phyloP scores from a whole-genome alignment of 352 stramenopile species.

The Pythium insidiosum region DNA sequence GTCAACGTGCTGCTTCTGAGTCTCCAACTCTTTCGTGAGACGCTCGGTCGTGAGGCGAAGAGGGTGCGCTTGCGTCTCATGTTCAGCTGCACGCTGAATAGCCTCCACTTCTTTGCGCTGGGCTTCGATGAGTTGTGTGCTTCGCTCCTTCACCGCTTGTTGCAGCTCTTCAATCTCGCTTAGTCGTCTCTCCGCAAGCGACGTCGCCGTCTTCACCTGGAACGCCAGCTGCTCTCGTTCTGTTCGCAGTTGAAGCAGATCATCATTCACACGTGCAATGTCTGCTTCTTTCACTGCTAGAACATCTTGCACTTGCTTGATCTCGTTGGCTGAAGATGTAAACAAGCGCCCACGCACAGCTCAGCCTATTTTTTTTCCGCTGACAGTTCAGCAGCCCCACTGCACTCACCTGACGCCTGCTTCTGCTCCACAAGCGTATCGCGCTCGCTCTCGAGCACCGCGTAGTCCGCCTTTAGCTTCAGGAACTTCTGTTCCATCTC shows the following conservation, averaged over 20 bases:
- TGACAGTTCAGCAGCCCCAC: background rate
- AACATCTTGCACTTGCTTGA: conserved; percentile 16
- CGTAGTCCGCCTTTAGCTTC: conserved; percentile 47
- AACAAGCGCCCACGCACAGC: no score
- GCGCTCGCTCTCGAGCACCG: conserved; percentile 42
- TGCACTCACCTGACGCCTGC: conserved; percentile 4
- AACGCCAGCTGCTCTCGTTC: conserved; percentile 47
- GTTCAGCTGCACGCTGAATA: conserved; percentile 39
- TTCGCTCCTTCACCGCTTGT: conserved; percentile 46
- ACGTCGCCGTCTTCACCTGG: conserved; percentile 33
- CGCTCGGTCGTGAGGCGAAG: conserved; percentile 35
- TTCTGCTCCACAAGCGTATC: conserved; percentile 37
- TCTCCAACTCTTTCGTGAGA: conserved; percentile 44
- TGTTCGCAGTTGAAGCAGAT: conserved; percentile 32
- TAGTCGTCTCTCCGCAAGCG: conserved; percentile 50
- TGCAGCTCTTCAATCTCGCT: conserved; percentile 55
- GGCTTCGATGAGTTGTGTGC: conserved; percentile 33
- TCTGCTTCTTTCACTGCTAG: conserved; percentile 22
- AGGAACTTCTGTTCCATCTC: conserved; percentile 74
- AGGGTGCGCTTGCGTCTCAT: conserved; percentile 54
- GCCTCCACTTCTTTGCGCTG: conserved; percentile 62
- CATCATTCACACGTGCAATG: conserved; percentile 20
- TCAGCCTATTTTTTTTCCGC: no score
- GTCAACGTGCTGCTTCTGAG: conserved; percentile 43
- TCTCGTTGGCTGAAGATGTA: conserved; percentile 6